Percentiles rank a stretch among this genome's conserved stretches.
Evolutionary conservation across 2,329 filamentous ascomycete species (phyloP).

Genomic region (Metarhizium rileyi): DNA sequence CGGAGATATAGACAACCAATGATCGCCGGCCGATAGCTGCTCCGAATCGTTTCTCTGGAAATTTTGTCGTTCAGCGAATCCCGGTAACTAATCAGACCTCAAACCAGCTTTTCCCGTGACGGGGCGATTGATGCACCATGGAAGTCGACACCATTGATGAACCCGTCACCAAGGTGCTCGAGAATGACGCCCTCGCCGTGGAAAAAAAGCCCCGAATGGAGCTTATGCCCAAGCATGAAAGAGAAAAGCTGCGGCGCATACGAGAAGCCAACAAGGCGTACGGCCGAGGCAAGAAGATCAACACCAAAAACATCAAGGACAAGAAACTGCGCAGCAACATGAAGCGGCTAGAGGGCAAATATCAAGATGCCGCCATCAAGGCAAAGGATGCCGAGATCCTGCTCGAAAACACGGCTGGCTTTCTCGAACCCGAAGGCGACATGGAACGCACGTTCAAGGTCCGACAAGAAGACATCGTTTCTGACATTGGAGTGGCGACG

Average conservation of each 20-base stretch:
- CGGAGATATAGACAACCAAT: constrained; percentile 14
- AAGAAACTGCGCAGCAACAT: constrained; percentile 82
- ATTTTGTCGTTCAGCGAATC: constrained; percentile 17
- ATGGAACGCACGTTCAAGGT: constrained; percentile 90
- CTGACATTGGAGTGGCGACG: constrained; percentile 67
- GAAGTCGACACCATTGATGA: constrained; percentile 27
- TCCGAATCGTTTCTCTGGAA: constrained; percentile 23
- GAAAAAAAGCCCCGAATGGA: constrained; percentile 39
- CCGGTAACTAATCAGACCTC: neutral
- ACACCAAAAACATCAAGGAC: constrained; percentile 66
- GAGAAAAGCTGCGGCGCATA: constrained; percentile 39
- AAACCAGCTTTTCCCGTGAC: neutral
- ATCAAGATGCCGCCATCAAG: constrained; percentile 68
- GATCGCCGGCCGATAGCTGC: constrained; percentile 15
- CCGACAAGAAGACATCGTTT: constrained; percentile 73
- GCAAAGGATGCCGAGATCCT: constrained; percentile 95
- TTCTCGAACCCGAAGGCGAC: constrained; percentile 79
- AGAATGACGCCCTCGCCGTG: constrained; percentile 45
- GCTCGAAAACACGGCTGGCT: constrained; percentile 75
- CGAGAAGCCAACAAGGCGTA: constrained; percentile 65
- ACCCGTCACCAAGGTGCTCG: constrained; percentile 26
- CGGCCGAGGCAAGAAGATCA: constrained; percentile 71
- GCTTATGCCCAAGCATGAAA: constrained; percentile 41
- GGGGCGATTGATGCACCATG: constrained; percentile 20
- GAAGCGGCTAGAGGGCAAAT: constrained; percentile 69